Evolutionary conservation across 192 early-diverging fungal genomes (phyloP), one percentile per base, ranked within the genome.

Genomic region (Gigaspora rosea): DNA sequence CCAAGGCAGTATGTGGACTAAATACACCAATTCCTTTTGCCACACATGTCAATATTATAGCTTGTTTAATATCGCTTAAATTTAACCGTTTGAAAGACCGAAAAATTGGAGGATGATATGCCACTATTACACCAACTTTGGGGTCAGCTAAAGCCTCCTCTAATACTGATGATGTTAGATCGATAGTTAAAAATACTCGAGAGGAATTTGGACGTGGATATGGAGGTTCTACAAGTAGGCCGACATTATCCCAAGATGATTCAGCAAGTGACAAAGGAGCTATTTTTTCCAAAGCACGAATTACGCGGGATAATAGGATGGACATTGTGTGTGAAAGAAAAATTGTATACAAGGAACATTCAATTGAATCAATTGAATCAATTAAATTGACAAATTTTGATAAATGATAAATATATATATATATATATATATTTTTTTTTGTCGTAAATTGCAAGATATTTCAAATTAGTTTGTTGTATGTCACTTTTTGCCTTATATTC

Each of bases 21-120:
- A 91, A 94, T 51, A 98, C 88, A 20, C 94, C 94, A 27, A 97
- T 86, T 46, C 95, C 95, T 20, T 87, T 84, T n/a, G 95, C 95
- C 8, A 92, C 90, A 62, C 93, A 94, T 71, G 88, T 89, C 33
- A 97, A 81, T 0, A 95, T 88, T 78, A 96, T 92, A 64, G 84
- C 83, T 80, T 95, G 94, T 81, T 95, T 95, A 15, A 87, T 85
- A 82, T 97, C 92, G 51, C 83, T 80, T 78, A 92, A 79, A 18
- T 85, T 86, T 56, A 97, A 86, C 27, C 90, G 89, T 81, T 97
- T 97, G 80, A 94, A 86, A 22, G 90, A 78, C 16, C 83, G 83
- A 85, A 98, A 98, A 63, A 98, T 91, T 11, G 96, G 95, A 50
- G 96, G 97, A 80, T 97, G 96, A 83, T 98, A 98, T 27, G 95